A percentile compares a stretch with the other conserved stretches of the same genome.
Conservation (phyloP, 805 yeast species). For the Wickerhamomyces bisporus region DNA sequence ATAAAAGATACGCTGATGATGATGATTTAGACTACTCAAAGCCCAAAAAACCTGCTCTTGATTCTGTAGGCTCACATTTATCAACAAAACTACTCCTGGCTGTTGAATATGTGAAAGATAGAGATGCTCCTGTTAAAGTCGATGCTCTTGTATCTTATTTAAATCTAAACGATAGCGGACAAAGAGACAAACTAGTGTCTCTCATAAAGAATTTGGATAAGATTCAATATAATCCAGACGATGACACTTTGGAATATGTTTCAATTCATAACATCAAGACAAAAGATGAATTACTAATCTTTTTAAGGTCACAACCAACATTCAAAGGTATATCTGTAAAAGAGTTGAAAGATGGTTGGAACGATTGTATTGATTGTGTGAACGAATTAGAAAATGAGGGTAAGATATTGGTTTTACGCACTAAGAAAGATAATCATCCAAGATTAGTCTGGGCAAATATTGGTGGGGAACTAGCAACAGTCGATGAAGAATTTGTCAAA, state of each 20-base stretch:
- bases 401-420: conserved; percentile 76
- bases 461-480: conserved; percentile 65
- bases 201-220: conserved; percentile 72
- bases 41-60: conserved; percentile 27
- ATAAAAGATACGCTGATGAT: conserved; percentile 20
- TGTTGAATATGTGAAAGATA: conserved; percentile 75
- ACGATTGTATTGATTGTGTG: conserved; percentile 76
- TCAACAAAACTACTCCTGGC: conserved; percentile 89
- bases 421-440: conserved; percentile 93
- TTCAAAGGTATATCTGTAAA: conserved; percentile 82
- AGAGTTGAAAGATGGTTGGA: conserved; percentile 84
- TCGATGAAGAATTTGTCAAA: conserved; percentile 76
- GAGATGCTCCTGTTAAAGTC: conserved; percentile 64
- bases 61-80: conserved; percentile 44
- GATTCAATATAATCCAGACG: conserved; percentile 58
- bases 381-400: conserved; percentile 72
- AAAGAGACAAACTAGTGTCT: conserved; percentile 63
- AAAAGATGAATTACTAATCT: conserved; percentile 69
- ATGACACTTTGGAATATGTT: conserved; percentile 73
- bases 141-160: conserved; percentile 63
- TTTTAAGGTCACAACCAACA: conserved; percentile 74
- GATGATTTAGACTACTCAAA: conserved; percentile 22
- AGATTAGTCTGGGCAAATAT: conserved; percentile 84
- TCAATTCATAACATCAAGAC: conserved; percentile 85
- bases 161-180: conserved; percentile 39